Conservation (phyloP, 768 basidiomycete species). For the Leccinum aurantiacum region DNA sequence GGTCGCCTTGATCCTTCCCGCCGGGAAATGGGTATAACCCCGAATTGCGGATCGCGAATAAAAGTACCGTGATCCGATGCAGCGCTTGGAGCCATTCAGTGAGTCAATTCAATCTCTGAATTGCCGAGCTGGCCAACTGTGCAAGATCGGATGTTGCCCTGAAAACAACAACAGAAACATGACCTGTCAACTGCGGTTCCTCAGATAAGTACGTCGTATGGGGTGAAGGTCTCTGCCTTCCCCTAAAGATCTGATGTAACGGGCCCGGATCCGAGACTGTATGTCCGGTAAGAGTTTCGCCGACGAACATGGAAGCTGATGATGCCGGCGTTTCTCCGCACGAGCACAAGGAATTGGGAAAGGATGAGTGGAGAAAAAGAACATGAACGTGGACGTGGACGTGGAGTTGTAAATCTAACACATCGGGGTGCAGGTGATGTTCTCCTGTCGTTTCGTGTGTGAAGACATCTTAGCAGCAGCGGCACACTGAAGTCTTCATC, state of each 20-base stretch:
- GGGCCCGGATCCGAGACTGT: background rate
- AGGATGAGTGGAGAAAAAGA: background rate
- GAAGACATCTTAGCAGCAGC: background rate
- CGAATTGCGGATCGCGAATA: conserved; percentile 12
- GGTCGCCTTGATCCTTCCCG: background rate
- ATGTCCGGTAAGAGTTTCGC: background rate
- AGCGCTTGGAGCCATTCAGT: background rate
- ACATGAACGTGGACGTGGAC: conserved; percentile 3
- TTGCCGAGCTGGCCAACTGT: conserved; percentile 2
- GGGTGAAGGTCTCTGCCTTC: background rate
- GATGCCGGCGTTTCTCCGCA: background rate
- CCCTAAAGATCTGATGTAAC: background rate
- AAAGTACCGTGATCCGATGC: background rate
- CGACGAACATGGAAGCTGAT: conserved; percentile 9
- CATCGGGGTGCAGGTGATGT: background rate
- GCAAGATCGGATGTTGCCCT: conserved; percentile 6
- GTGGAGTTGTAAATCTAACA: background rate
- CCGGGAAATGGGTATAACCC: background rate
- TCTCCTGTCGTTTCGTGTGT: conserved; percentile 5
- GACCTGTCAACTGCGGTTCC: background rate
- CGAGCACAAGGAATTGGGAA: background rate
- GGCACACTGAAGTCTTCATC: background rate
- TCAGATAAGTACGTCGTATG: background rate
- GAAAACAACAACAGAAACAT: background rate
- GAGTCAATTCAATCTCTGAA: background rate